Conservation (phyloP, 2,329 filamentous ascomycete species). For the Exophiala sp. region DNA sequence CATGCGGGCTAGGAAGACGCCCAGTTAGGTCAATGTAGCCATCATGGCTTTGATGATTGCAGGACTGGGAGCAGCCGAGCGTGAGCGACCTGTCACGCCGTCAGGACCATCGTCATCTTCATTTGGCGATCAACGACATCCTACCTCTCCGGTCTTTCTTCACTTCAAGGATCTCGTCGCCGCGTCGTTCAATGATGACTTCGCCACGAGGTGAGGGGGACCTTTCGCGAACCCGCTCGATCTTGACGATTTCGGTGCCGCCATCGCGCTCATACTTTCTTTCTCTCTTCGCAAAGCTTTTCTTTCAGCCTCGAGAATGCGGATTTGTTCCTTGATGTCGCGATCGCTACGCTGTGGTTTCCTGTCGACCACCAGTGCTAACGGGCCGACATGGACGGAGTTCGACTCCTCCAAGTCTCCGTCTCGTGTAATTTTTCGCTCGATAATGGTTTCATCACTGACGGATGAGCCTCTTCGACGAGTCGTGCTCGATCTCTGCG, state of each 20-base stretch:
- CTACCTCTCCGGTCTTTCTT: conserved; percentile 94
- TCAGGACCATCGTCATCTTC: conserved; percentile 13
- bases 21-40: conserved; percentile 58
- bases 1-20: background rate
- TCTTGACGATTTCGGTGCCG: conserved; percentile 22
- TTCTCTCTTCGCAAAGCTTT: conserved; percentile 56
- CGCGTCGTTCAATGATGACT: conserved; percentile 35
- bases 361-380: conserved; percentile 47
- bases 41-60: conserved; percentile 63
- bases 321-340: conserved; percentile 67
- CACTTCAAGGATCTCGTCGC: conserved; percentile 54
- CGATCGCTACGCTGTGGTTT: conserved; percentile 48
- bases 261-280: conserved; percentile 44
- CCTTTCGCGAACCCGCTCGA: conserved; percentile 28
- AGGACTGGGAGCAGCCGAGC: conserved; percentile 51
- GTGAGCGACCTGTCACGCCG: conserved; percentile 23
- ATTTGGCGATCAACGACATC: conserved; percentile 49
- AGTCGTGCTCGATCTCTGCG: conserved; percentile 19
- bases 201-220: conserved; percentile 28
- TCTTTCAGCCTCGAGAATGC: conserved; percentile 61
- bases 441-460: conserved; percentile 34
- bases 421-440: conserved; percentile 32
- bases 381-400: conserved; percentile 40
- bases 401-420: conserved; percentile 44
- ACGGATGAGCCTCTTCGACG: conserved; percentile 35